These are phyloP conservation scores for Candida stauntonica DNA, from an alignment of 805 yeast genomes.

Conservation along the genomic window DNA sequence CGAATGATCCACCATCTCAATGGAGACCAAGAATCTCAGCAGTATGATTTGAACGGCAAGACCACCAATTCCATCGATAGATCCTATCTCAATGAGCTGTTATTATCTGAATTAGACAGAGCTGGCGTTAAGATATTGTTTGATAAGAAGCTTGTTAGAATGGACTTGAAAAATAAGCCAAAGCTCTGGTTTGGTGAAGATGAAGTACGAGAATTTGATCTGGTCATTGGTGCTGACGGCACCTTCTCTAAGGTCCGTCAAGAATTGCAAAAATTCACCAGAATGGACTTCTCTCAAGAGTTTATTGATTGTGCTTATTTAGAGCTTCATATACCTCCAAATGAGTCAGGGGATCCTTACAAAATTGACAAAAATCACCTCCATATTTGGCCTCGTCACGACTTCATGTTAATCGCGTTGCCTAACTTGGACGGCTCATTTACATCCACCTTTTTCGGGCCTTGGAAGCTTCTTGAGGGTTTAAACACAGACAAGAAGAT, in stretches of 20 bases:
- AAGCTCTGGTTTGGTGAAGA: slow-evolving; percentile 22
- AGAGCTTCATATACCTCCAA: slow-evolving; percentile 67
- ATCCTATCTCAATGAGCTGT: slow-evolving; percentile 54
- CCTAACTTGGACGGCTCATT: slow-evolving; percentile 84
- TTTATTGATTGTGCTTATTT: slow-evolving; percentile 81
- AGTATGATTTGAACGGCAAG: slow-evolving; percentile 71
- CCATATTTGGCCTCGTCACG: slow-evolving; percentile 89
- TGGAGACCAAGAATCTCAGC: slow-evolving; percentile 64
- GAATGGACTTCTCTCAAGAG: slow-evolving; percentile 71
- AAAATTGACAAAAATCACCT: slow-evolving; percentile 57
- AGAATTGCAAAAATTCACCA: slow-evolving; percentile 57
- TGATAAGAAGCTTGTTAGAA: slow-evolving; percentile 48
- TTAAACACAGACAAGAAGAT: slow-evolving; percentile 42
- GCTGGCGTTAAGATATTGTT: slow-evolving; percentile 46
- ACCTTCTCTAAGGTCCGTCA: slow-evolving; percentile 69
- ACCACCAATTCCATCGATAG: slow-evolving; percentile 84
- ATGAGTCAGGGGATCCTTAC: slow-evolving; percentile 35
- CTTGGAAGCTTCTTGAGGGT: slow-evolving; percentile 61
- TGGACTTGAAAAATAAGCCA: slow-evolving; percentile 32
- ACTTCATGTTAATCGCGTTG: slow-evolving; percentile 85
- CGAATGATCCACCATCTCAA: slow-evolving; percentile 77
- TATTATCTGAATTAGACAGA: slow-evolving; percentile 63
- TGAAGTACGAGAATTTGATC: slow-evolving; percentile 39
- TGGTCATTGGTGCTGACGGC: slow-evolving; percentile 83
- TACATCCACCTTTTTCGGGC: slow-evolving; percentile 85